Evolutionary conservation across 2,329 filamentous ascomycete genomes (phyloP).

Genomic region (Arthrinium puccinioides): DNA sequence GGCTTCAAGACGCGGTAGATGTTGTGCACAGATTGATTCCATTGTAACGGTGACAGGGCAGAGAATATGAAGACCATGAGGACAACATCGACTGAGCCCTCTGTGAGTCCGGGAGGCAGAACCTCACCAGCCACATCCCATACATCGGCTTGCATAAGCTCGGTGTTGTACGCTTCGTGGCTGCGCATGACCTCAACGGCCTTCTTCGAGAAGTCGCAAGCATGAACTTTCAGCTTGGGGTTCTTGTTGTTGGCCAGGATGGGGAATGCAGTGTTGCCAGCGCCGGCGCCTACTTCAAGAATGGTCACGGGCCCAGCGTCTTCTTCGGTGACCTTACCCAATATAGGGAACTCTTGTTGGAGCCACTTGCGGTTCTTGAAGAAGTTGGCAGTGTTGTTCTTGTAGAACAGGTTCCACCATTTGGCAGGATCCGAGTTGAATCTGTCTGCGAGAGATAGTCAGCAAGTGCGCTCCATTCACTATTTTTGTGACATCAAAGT

Average conservation of each 20-base stretch:
- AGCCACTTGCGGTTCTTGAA: conserved; percentile 99
- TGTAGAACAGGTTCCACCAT: conserved; percentile 98
- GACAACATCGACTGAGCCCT: conserved; percentile 82
- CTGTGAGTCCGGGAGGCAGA: conserved; percentile 68
- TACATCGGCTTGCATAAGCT: conserved; percentile 77
- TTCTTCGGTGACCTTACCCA: conserved; percentile 66
- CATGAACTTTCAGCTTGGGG: conserved; percentile 72
- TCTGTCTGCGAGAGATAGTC: conserved; percentile 50
- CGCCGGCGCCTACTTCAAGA: conserved; percentile 89
- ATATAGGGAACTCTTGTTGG: conserved; percentile 86
- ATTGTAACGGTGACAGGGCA: conserved; percentile 77
- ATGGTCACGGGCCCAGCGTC: conserved; percentile 64
- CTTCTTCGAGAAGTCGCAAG: conserved; percentile 93
- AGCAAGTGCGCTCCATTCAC: conserved; percentile 6
- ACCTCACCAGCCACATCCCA: conserved; percentile 78
- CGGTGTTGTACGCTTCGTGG: conserved; percentile 67
- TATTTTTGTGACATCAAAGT: conserved; percentile 5
- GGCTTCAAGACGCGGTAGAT: conserved; percentile 79
- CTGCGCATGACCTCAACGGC: conserved; percentile 87
- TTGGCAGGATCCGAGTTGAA: conserved; percentile 89
- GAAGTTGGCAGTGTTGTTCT: conserved; percentile 94
- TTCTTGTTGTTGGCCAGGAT: conserved; percentile 82
- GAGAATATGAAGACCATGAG: conserved; percentile 98
- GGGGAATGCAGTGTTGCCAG: conserved; percentile 94
- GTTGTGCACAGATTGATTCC: conserved; percentile 75